A percentile compares a stretch with the other conserved stretches of the same genome.
Evolutionary conservation across 345 rosid genomes (phyloP).

Genomic region (Theobroma cacao): DNA sequence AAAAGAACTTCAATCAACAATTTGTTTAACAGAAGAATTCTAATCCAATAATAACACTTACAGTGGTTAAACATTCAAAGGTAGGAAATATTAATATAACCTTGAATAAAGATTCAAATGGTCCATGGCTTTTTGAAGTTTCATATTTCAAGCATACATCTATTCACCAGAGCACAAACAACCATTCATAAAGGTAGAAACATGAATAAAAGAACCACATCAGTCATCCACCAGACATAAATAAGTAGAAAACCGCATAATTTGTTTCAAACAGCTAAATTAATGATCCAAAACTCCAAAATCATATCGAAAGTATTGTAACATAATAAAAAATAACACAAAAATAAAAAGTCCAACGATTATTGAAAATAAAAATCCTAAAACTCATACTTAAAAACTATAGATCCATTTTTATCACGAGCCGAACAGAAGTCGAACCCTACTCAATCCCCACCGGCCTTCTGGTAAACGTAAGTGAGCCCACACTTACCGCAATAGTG

Average conservation of each 20-base stretch:
- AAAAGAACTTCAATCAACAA: too few species aligned
- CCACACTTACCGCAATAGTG: slow-evolving; percentile 81
- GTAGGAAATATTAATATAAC: not conserved
- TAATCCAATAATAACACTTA: not conserved
- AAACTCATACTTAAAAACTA: not conserved
- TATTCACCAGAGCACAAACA: too few species aligned
- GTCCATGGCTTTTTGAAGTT: not conserved
- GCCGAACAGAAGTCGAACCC: not conserved
- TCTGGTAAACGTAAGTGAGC: slow-evolving; percentile 66
- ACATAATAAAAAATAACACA: not conserved
- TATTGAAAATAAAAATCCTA: not conserved
- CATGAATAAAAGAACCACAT: not conserved
- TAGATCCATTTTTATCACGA: not conserved
- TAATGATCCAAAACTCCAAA: not conserved
- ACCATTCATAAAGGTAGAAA: not conserved
- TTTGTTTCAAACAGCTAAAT: not conserved
- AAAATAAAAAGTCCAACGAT: slow-evolving; percentile 1
- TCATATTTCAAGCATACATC: not conserved
- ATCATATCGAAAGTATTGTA: not conserved
- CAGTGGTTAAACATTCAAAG: not conserved
- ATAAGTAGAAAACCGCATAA: not conserved
- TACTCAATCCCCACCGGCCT: slow-evolving; percentile 49
- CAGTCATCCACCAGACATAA: not conserved
- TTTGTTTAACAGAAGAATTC: too few species aligned
- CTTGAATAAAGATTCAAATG: not conserved